A percentile compares a stretch with the other conserved stretches of the same genome.
Conservation (phyloP, 164 flowering plant genomes). For the Piper betle region DNA sequence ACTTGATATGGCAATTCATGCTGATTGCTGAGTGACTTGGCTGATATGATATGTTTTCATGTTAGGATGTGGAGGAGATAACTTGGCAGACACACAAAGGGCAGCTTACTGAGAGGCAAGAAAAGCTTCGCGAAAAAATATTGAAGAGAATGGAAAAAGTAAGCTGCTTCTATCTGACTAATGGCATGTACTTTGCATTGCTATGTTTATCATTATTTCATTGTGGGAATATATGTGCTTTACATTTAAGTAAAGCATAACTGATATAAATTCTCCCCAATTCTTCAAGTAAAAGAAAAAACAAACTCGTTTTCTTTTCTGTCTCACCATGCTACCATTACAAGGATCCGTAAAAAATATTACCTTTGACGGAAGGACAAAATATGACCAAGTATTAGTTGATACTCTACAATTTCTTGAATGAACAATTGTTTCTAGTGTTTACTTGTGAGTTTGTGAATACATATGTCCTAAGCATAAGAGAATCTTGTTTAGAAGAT, state of each 20-base stretch:
- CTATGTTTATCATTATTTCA: background rate
- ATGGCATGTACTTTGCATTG: background rate
- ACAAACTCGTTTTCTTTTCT: no score
- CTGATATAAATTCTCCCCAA: no score
- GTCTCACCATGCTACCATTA: no score
- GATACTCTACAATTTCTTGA: no score
- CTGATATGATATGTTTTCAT: constrained; percentile 3
- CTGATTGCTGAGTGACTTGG: background rate
- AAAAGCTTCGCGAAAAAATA: constrained; percentile 87
- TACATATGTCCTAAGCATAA: no score
- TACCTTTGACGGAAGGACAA: no score
- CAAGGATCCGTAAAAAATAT: no score
- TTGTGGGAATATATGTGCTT: background rate
- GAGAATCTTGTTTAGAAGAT: no score
- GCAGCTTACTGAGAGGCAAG: constrained; percentile 94
- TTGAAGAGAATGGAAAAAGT: constrained; percentile 84
- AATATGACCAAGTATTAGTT: no score
- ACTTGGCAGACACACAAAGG: constrained; percentile 98
- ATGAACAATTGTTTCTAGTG: no score
- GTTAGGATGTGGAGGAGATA: constrained; percentile 70
- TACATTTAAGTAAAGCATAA: background rate
- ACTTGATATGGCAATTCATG: background rate
- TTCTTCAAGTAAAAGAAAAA: no score
- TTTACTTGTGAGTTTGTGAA: no score
- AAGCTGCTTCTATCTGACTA: constrained; percentile 8